Conservation (phyloP, 345 rosid species). For the Nasturtium officinale region DNA sequence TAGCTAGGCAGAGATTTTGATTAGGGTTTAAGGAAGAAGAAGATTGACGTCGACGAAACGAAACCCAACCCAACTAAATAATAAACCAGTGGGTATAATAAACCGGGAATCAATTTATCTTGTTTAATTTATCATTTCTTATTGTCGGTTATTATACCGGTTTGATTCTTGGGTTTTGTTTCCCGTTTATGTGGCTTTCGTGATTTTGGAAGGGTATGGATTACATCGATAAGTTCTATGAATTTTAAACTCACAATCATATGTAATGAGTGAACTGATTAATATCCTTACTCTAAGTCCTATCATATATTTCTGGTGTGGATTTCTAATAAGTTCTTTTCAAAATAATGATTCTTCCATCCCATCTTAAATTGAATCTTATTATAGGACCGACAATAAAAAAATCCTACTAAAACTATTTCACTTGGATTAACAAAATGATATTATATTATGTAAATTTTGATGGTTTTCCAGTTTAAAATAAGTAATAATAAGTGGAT, state of each 20-base stretch:
- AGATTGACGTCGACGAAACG: slow-evolving; percentile 10
- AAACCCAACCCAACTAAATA: background rate
- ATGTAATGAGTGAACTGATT: too few relatives aligned
- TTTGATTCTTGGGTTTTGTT: background rate
- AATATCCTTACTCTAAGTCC: too few relatives aligned
- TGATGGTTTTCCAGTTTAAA: too few relatives aligned
- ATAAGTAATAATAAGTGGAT: too few relatives aligned
- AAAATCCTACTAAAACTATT: background rate
- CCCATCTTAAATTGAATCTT: background rate
- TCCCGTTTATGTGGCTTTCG: background rate
- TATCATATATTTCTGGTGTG: too few relatives aligned
- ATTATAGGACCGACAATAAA: background rate
- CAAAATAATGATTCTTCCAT: background rate
- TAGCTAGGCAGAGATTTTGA: slow-evolving; percentile 16
- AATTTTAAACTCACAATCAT: background rate
- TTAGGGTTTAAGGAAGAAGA: slow-evolving; percentile 42
- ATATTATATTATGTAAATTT: background rate
- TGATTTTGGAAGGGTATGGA: background rate
- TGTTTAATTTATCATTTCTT: slow-evolving; percentile 11
- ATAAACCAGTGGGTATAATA: background rate
- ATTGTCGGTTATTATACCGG: slow-evolving; percentile 2
- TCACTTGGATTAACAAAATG: background rate
- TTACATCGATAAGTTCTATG: too few relatives aligned
- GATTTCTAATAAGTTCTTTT: background rate
- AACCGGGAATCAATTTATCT: slow-evolving; percentile 23